A percentile compares a stretch with the other conserved stretches of the same genome.
Conservation (phyloP, 768 basidiomycete genomes). For the Hortiboletus campestris region DNA sequence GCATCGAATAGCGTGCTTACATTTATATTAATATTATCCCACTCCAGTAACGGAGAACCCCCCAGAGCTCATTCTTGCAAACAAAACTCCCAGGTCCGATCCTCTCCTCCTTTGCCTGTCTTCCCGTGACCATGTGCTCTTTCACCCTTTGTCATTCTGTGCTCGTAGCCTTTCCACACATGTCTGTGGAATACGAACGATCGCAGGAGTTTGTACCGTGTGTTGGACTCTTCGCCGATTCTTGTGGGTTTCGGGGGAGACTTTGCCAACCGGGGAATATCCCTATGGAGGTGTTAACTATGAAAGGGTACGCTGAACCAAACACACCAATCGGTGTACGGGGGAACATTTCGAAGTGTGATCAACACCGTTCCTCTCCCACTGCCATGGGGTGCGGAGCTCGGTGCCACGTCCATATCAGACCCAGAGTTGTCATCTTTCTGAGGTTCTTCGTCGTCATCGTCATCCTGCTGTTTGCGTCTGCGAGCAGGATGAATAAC, state of each 20-base stretch:
- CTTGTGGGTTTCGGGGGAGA: conserved; percentile 57
- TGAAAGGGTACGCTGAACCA: conserved; percentile 6
- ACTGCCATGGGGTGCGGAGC: neutral
- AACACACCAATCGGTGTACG: conserved; percentile 83
- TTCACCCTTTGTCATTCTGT: conserved; percentile 93
- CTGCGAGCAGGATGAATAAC: conserved; percentile 38
- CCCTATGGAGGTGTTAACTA: conserved; percentile 44
- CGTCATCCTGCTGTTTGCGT: conserved; percentile 41
- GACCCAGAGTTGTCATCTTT: conserved; percentile 12
- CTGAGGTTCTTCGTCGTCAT: conserved; percentile 44
- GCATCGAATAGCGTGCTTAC: neutral
- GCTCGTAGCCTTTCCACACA: conserved; percentile 83
- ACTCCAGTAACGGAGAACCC: too few relatives aligned
- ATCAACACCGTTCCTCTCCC: conserved; percentile 75
- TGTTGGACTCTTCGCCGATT: conserved; percentile 51
- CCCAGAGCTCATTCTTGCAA: conserved; percentile 26
- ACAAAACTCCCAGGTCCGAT: conserved; percentile 90
- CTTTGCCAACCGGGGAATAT: conserved; percentile 73
- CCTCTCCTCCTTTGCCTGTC: conserved; percentile 73
- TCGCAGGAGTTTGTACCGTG: conserved; percentile 65
- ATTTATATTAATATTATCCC: conserved; percentile 4
- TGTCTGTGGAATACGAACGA: conserved; percentile 77
- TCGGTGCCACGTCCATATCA: conserved; percentile 10
- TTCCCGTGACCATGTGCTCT: conserved; percentile 60
- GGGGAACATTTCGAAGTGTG: conserved; percentile 80